A percentile compares a stretch with the other conserved stretches of the same genome.
Conservation (phyloP, 140 eudicot species). For the Senecio squalidus region DNA sequence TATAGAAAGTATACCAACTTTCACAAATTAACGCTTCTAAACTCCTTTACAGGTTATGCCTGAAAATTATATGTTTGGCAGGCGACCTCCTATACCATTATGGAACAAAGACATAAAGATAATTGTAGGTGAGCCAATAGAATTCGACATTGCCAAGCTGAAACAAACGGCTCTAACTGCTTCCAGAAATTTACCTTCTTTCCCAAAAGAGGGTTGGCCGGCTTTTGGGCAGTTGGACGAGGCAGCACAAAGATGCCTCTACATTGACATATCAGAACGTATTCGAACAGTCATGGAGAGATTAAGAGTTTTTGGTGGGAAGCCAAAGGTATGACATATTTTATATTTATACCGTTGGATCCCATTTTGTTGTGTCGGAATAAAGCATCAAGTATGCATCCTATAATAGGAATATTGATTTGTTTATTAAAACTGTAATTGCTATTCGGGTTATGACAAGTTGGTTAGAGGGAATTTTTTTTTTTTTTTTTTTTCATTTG, state of each 20-base stretch:
- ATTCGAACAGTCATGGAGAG: conserved; percentile 63
- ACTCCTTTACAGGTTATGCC: conserved; percentile 77
- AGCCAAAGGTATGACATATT: conserved; percentile 22
- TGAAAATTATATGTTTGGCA: conserved; percentile 69
- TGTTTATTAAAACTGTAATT: background rate
- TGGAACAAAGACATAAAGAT: conserved; percentile 56
- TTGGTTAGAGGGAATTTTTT: background rate
- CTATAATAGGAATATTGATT: conserved; percentile 4
- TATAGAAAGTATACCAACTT: background rate
- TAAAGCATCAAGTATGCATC: conserved; percentile 1
- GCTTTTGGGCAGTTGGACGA: conserved; percentile 53
- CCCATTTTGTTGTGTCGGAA: conserved; percentile 17
- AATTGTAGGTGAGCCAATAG: conserved; percentile 72
- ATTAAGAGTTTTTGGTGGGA: conserved; percentile 37
- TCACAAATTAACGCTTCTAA: background rate
- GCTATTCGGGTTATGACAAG: background rate
- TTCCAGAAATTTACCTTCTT: conserved; percentile 47
- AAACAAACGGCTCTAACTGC: conserved; percentile 49
- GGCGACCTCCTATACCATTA: conserved; percentile 73
- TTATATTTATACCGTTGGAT: conserved; percentile 13
- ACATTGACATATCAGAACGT: conserved; percentile 62
- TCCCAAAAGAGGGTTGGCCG: conserved; percentile 57
- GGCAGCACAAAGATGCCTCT: conserved; percentile 67
- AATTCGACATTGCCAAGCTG: conserved; percentile 61
- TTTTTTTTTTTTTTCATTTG: background rate